Conservation (phyloP, 495 filamentous ascomycete genomes). For the Lasiosphaeria hispida region DNA sequence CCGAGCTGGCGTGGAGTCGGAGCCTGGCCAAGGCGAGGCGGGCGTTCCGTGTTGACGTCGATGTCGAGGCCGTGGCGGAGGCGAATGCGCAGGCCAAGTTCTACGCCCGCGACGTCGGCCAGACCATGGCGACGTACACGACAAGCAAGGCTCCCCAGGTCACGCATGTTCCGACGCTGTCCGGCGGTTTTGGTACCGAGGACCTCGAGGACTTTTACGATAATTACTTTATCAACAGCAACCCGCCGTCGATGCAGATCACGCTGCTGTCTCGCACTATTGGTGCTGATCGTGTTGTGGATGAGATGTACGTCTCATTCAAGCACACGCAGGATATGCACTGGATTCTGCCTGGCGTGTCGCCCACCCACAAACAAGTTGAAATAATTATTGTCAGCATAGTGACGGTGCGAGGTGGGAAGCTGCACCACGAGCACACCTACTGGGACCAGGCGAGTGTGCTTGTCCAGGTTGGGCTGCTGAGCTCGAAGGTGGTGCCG, state of each 20-base stretch:
- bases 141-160: slow-evolving; percentile 58
- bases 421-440: slow-evolving; percentile 73
- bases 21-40: slow-evolving; percentile 45
- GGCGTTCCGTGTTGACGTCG: slow-evolving; percentile 57
- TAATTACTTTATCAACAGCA: slow-evolving; percentile 64
- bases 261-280: slow-evolving; percentile 69
- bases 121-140: slow-evolving; percentile 54
- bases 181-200: slow-evolving; percentile 64
- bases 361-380: slow-evolving; percentile 63
- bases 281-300: slow-evolving; percentile 51
- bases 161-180: slow-evolving; percentile 54
- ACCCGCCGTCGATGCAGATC: slow-evolving; percentile 63
- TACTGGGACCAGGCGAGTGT: slow-evolving; percentile 85
- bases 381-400: slow-evolving; percentile 71
- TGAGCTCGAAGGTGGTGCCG: slow-evolving; percentile 56
- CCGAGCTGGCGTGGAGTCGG: slow-evolving; percentile 49
- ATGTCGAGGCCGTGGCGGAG: slow-evolving; percentile 55
- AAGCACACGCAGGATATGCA: slow-evolving; percentile 63
- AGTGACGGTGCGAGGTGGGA: slow-evolving; percentile 66
- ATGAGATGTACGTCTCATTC: slow-evolving; percentile 56
- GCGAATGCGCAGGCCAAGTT: slow-evolving; percentile 53
- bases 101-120: slow-evolving; percentile 42
- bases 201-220: slow-evolving; percentile 68
- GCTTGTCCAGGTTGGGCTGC: slow-evolving; percentile 67
- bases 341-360: slow-evolving; percentile 54